Evolutionary conservation across 805 yeast genomes (phyloP).

Genomic region (Candida bentonensis): DNA sequence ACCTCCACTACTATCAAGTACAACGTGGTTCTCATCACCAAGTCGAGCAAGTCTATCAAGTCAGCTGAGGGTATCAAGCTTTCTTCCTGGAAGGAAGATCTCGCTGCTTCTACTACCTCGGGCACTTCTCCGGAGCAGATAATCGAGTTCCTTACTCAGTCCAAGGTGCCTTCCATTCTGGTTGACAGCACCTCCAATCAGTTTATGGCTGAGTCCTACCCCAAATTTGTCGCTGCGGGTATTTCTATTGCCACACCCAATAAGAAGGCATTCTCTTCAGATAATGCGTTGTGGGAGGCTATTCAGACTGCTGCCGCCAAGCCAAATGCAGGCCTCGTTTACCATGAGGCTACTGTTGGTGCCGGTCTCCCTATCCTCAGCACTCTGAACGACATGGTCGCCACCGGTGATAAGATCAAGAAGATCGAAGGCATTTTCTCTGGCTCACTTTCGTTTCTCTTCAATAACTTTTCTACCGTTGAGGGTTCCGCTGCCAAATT

Average conservation of each 20-base stretch:
- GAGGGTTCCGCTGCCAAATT: constrained; percentile 52
- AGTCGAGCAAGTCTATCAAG: constrained; percentile 54
- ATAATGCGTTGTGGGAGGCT: constrained; percentile 58
- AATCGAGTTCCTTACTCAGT: constrained; percentile 44
- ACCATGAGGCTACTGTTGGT: constrained; percentile 98
- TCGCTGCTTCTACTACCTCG: constrained; percentile 31
- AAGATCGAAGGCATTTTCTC: constrained; percentile 93
- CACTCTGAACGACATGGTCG: constrained; percentile 73
- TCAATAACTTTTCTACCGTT: constrained; percentile 78
- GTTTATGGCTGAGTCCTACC: constrained; percentile 61
- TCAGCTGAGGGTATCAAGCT: constrained; percentile 61
- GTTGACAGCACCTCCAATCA: constrained; percentile 92
- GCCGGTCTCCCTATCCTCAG: constrained; percentile 94
- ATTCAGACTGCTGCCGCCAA: constrained; percentile 44
- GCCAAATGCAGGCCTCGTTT: constrained; percentile 60
- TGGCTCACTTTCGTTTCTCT: constrained; percentile 89
- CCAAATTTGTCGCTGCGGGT: constrained; percentile 57
- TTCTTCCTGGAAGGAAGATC: constrained; percentile 38
- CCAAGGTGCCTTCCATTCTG: constrained; percentile 64
- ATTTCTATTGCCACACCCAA: constrained; percentile 96
- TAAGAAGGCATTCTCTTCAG: constrained; percentile 89
- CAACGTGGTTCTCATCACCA: constrained; percentile 70
- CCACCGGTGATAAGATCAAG: constrained; percentile 86
- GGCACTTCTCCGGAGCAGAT: constrained; percentile 45
- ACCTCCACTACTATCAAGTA: constrained; percentile 38